Evolutionary conservation across 1,284 basidiomycete genomes (phyloP), one percentile per base, ranked within the genome.

Genomic region (Apiotrichum brassicae): DNA sequence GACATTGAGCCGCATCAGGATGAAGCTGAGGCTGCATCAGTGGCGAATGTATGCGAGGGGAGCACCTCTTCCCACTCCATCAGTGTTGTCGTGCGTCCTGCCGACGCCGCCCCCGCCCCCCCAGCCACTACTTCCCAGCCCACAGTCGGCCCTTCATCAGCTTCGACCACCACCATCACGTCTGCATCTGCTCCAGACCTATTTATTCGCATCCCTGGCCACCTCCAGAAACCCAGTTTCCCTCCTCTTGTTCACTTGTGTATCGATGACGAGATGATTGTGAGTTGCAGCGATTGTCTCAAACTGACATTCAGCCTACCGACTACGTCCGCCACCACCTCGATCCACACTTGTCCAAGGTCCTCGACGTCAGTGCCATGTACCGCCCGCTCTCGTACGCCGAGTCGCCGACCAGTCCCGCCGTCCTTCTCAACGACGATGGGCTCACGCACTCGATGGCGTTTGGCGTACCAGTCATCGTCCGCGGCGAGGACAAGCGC

Each of bases 251-350:
- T 25, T 8, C 16, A 45, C 36, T 23, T 57, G 22, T n/a, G 14
- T 22, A 19, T 54, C 28, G 45, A 32, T 13, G 49, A 20, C 6
- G 41, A 45, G 18, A 16, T 16, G 16, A 48, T 64, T 11, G 65
- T 66, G 46, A 65, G 65, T 61, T 30, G 20, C 9, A 25, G 14
- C 25, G 1, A 38, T 20, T 3, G 16, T 3, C 28, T 30, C 20
- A 20, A 8, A 33, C 49, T 50, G 30, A 53, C 28, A 32, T 32
- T 25, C 47, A 66, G 65, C 62, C 64, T 18, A 45, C 56, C 18
- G 43, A 56, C n/a, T 64, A 59, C 42, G 56, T 64, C 39, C 44
- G 54, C 22, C 37, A 54, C 24, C 35, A 48, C 13, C 52, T 65
- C 23, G 12, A 32, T 4, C 49, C 56, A 1, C 43, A 50, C 30